Base-by-base conservation (phyloP, 2,329 filamentous ascomycete species). In the Monilinia vaccinii-corymbosi region DNA sequence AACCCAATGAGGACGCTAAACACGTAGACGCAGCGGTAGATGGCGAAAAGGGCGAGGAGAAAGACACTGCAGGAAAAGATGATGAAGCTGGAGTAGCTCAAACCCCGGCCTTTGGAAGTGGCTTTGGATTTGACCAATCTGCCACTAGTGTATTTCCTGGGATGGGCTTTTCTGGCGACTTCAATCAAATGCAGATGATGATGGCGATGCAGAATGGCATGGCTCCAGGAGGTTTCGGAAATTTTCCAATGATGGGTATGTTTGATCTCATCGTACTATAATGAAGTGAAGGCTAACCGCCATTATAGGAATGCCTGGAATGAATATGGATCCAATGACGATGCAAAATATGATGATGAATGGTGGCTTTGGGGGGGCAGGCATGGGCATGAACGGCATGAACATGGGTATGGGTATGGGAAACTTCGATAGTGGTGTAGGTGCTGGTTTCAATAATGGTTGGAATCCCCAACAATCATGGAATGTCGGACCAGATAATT, bases 221-320 rank as follows among this genome's bases (percentile, higher is more conserved):
- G 80, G 77, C 77, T 48, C 73, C 77, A 34, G 78, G 75, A 66
- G 75, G 75, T 2, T 85, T 85, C 69, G 78, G 78, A 61, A 77
- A 76, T 62, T 86, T 86, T 70, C 80, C 87, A 57, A 91, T 93
- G 84, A 96, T 97, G 89, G 89, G 92, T 97, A 83, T 72, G 89
- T 79, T 32, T 60, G n/a, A 16, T 50, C n/a, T 53, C 45, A 18
- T 32, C 11, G 21, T 14, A 16, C n/a, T 28, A 31, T 40, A 11
- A 18, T 6, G 7, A 36, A 23, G n/a, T 42, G 23, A 36, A 50
- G 32, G 32, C 60, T 60, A 52, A 52, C 28, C 31, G 38, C 56
- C 61, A 64, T 53, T 55, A 38, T 45, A 65, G 63, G 63, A 42
- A 92, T 94, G 87, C 78, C 87, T 67, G 84, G 84, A 70, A 91